Evolutionary conservation across 768 basidiomycete genomes (phyloP).

Genomic region (Mycena olivaceomarginata): DNA sequence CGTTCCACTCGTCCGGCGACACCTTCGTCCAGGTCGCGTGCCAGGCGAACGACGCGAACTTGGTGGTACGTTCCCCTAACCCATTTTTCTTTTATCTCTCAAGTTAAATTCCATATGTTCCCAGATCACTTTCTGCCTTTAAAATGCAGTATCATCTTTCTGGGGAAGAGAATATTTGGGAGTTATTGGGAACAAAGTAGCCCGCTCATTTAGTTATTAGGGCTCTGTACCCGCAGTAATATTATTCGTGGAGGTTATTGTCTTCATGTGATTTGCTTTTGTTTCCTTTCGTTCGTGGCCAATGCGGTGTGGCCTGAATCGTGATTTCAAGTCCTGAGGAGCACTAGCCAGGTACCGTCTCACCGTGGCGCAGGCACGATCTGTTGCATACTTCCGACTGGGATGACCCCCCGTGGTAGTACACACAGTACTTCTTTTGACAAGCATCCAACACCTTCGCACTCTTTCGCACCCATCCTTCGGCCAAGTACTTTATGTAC

Average conservation of each 20-base stretch:
- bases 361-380: no score
- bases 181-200: background rate
- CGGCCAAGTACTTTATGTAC: no score
- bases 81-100: no score
- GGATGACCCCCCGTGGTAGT: no score
- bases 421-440: no score
- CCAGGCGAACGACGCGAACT: slow-evolving; percentile 53
- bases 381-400: no score
- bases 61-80: slow-evolving; percentile 12
- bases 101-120: background rate
- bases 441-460: no score
- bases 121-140: slow-evolving; percentile 29
- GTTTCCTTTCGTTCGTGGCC: background rate
- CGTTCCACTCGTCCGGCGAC: slow-evolving; percentile 51
- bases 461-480: no score
- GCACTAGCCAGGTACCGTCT: no score
- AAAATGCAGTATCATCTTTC: background rate
- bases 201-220: background rate
- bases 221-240: background rate
- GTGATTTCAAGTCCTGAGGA: no score
- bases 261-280: background rate
- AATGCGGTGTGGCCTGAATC: no score
- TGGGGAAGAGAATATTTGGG: no score
- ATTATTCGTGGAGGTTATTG: slow-evolving; percentile 6
- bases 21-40: slow-evolving; percentile 57